These are phyloP conservation scores for Candida oleophila DNA, from an alignment of 805 yeast species.

Conservation along the genomic window DNA sequence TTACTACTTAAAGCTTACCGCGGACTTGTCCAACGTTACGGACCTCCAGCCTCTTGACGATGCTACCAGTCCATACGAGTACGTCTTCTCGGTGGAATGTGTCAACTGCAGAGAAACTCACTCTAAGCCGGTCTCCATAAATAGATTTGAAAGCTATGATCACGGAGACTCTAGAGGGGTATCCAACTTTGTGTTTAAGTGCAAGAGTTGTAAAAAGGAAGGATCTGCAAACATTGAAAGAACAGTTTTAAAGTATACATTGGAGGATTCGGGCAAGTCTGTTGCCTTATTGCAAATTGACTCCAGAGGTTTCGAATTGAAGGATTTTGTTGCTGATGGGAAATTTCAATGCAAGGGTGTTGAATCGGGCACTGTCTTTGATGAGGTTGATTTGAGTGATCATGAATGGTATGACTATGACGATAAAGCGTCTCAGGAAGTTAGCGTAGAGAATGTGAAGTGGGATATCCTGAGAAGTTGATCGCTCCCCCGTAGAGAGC, in stretches of 20 bases:
- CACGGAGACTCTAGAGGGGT: slow-evolving; percentile 74
- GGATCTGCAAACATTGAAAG: slow-evolving; percentile 35
- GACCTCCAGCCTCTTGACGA: slow-evolving; percentile 61
- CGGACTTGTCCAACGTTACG: slow-evolving; percentile 54
- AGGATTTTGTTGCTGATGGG: slow-evolving; percentile 68
- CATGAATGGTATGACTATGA: slow-evolving; percentile 96
- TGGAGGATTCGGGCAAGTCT: slow-evolving; percentile 39
- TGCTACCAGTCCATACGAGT: slow-evolving; percentile 63
- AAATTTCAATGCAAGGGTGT: slow-evolving; percentile 54
- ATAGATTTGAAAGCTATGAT: slow-evolving; percentile 63
- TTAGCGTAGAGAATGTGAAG: slow-evolving; percentile 68
- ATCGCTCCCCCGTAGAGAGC: background rate
- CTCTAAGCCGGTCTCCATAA: slow-evolving; percentile 66
- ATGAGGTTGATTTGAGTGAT: slow-evolving; percentile 69
- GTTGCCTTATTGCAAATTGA: slow-evolving; percentile 66
- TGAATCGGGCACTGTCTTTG: slow-evolving; percentile 51
- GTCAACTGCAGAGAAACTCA: slow-evolving; percentile 78
- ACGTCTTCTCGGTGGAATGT: slow-evolving; percentile 72
- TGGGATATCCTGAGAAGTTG: slow-evolving; percentile 54
- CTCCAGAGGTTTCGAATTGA: slow-evolving; percentile 79
- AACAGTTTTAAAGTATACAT: slow-evolving; percentile 29
- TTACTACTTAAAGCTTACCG: slow-evolving; percentile 37
- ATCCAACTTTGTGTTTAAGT: slow-evolving; percentile 78
- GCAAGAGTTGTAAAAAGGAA: slow-evolving; percentile 59
- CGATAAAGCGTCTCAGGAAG: slow-evolving; percentile 78